Conservation (phyloP, 2,329 filamentous ascomycete genomes). For the Colletotrichum chrysophilum region DNA sequence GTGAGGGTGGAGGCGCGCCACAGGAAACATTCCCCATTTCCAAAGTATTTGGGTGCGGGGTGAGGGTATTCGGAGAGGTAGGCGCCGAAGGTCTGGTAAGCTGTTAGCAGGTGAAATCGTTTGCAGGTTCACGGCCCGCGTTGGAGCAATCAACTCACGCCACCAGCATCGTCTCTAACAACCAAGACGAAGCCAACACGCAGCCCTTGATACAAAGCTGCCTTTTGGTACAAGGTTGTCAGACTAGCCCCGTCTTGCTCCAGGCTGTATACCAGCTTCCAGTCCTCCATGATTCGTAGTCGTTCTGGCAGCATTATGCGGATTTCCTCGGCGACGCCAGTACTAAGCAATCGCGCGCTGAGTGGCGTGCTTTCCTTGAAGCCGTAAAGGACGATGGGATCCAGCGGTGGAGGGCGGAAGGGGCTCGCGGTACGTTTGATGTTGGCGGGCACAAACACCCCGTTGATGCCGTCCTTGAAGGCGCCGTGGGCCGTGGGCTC, state of each 20-base stretch:
- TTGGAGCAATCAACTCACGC: constrained; percentile 57
- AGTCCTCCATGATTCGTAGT: constrained; percentile 85
- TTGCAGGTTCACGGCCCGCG: background rate
- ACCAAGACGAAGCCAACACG: constrained; percentile 91
- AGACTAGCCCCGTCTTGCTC: constrained; percentile 92
- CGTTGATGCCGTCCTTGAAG: constrained; percentile 54
- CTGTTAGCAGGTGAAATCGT: background rate
- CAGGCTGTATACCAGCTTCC: constrained; percentile 86
- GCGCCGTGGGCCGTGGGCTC: constrained; percentile 16
- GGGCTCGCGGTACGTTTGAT: constrained; percentile 71
- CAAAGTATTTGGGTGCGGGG: constrained; percentile 84
- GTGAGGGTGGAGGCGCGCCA: constrained; percentile 65
- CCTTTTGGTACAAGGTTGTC: constrained; percentile 83
- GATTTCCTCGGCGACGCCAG: constrained; percentile 88
- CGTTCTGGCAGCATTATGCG: constrained; percentile 85
- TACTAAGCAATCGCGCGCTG: constrained; percentile 70
- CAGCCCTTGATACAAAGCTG: constrained; percentile 67
- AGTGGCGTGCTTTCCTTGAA: constrained; percentile 65
- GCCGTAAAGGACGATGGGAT: constrained; percentile 75
- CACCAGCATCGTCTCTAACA: constrained; percentile 77
- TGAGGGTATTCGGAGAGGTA: constrained; percentile 91
- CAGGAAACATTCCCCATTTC: constrained; percentile 91
- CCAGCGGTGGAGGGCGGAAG: constrained; percentile 87
- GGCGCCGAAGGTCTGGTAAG: constrained; percentile 78
- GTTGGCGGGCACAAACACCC: constrained; percentile 63